Base-by-base conservation (phyloP, 2,329 filamentous ascomycete genomes). In the Sporothrix dimorphospora region DNA sequence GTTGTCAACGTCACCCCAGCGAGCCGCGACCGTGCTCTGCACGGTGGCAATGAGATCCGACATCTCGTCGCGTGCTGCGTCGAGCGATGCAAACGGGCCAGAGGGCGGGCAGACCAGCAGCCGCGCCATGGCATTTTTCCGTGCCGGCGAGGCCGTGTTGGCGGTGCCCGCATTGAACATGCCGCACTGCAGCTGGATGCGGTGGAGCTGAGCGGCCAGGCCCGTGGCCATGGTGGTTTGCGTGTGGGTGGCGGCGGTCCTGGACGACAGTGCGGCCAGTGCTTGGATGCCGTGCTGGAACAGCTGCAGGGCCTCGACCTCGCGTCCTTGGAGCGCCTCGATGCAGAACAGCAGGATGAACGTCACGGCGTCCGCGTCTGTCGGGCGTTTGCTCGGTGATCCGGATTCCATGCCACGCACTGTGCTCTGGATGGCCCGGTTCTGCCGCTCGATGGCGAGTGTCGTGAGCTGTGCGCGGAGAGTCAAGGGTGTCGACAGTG, bases 321-420 rank as follows among this genome's bases (percentile, higher is more conserved):
- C 69, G 19, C 55, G 69, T 21, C 57, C 69, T 34, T 71, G 69
- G 34, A 71, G 69, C 4, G 55, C 57, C 69, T 71, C 69, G 34
- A 71, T 71, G 45, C 69, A 71, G 24, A 71, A 71, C 6, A 71
- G 55, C 21, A 71, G 45, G 11, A 71, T 30, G 3, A 57, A 53
- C 7, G 69, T 65, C 55, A 45, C 53, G 16, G 42, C 47, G 42
- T 63, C 57, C 0, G 57, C 51, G 2, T 38, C 47, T 19, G 21
- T 12, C 12, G 61, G 61, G 14, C n/a, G 51, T 30, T n/a, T 12
- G 16, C 16, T 27, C 27, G 42, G 55, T 21, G 42, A 16, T 34
- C 3, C 30, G 3, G 19, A 16, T 34, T 3, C 53, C 53, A 61
- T 19, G 40, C 24, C 57, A 8, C 16, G 55, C n/a, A 71, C 34